phyloP scores from a whole-genome alignment of 352 stramenopile species.

The Phytopythium boreale region DNA sequence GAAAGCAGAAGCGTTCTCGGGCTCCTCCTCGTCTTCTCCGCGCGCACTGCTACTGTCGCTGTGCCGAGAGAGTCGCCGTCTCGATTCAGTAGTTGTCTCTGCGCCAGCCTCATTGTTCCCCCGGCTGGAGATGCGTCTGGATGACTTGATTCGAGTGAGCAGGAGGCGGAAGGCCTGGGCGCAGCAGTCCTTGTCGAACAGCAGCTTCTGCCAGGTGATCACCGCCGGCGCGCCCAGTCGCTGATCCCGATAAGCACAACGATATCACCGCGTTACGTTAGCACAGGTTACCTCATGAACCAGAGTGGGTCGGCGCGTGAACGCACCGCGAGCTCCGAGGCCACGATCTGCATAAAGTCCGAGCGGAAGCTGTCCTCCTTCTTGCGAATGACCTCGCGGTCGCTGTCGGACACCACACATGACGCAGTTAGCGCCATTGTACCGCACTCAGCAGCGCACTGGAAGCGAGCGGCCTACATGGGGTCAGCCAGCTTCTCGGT shows the following conservation, averaged over 20 bases:
- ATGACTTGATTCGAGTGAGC: slow-evolving; percentile 62
- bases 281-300: no score
- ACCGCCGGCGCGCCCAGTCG: slow-evolving; percentile 47
- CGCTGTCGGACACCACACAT: slow-evolving; percentile 18
- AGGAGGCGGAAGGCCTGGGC: slow-evolving; percentile 51
- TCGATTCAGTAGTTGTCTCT: not conserved
- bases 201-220: slow-evolving; percentile 61
- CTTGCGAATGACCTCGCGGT: slow-evolving; percentile 35
- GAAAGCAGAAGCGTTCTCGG: slow-evolving; percentile 6
- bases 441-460: no score
- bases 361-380: slow-evolving; percentile 56
- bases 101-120: not conserved
- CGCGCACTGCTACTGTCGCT: slow-evolving; percentile 7
- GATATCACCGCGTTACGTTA: no score
- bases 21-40: slow-evolving; percentile 13
- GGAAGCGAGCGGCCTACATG: not conserved
- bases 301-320: not conserved
- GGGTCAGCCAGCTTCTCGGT: slow-evolving; percentile 41
- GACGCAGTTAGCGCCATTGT: not conserved
- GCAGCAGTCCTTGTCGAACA: slow-evolving; percentile 69
- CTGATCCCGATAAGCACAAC: no score
- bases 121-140: slow-evolving; percentile 16
- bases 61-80: not conserved
- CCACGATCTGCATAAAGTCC: slow-evolving; percentile 53
- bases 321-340: slow-evolving; percentile 44